Evolutionary conservation across 192 early-diverging fungal species (phyloP).

Genomic region (Dimargaris xerosporica): DNA sequence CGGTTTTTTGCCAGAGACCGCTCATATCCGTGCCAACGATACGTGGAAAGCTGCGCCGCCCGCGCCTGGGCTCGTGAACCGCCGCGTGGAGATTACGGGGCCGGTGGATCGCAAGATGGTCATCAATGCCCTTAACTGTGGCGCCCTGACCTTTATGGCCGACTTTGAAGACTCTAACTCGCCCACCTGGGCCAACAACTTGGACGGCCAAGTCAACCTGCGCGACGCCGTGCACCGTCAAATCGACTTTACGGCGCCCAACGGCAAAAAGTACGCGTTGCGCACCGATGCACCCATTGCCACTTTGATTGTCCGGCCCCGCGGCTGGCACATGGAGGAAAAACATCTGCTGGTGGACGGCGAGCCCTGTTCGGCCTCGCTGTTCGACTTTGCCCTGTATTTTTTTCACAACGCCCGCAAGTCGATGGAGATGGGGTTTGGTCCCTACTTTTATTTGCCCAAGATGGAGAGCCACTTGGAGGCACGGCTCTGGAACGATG

Average conservation of each 20-base stretch:
- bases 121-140: constrained; percentile 96
- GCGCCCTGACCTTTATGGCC: constrained; percentile 91
- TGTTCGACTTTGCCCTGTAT: constrained; percentile 97
- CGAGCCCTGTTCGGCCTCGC: constrained; percentile 79
- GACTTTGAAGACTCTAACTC: constrained; percentile 98
- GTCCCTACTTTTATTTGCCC: constrained; percentile 97
- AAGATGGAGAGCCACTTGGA: constrained; percentile 98
- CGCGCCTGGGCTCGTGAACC: constrained; percentile 78
- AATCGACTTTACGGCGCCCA: constrained; percentile 61
- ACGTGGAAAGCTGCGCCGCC: constrained; percentile 81
- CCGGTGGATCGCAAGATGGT: constrained; percentile 99
- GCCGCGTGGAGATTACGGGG: constrained; percentile 94
- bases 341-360: constrained; percentile 88
- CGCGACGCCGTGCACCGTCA: constrained; percentile 79
- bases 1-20: constrained; percentile 87
- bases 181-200: constrained; percentile 90
- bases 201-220: constrained; percentile 85
- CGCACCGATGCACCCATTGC: constrained; percentile 80
- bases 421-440: constrained; percentile 65
- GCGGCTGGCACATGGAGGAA: constrained; percentile 99
- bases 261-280: constrained; percentile 91
- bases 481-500: constrained; percentile 96
- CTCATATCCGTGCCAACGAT: constrained; percentile 73
- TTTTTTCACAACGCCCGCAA: constrained; percentile 97
- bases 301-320: constrained; percentile 82